A percentile compares a stretch with the other conserved stretches of the same genome.
Evolutionary conservation across 2,329 filamentous ascomycete species (phyloP).

Genomic region (Verticillium nubilum): DNA sequence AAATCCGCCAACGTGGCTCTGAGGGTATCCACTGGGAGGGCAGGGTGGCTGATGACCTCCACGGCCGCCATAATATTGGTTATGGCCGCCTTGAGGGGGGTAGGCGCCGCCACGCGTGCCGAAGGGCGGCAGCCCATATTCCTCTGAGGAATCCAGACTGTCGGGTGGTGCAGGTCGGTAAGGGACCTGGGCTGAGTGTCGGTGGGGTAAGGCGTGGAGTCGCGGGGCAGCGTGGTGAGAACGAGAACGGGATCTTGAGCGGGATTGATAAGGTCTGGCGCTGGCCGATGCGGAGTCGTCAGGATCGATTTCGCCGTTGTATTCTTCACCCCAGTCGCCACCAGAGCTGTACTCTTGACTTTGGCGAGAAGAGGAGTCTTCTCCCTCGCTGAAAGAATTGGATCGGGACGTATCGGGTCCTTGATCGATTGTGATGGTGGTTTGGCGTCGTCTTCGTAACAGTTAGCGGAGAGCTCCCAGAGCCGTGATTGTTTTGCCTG

Average conservation of each 20-base stretch:
- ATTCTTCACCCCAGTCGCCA: constrained; percentile 28
- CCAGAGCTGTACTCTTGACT: constrained; percentile 24
- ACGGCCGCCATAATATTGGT: constrained; percentile 23
- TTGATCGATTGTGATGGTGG: constrained; percentile 1
- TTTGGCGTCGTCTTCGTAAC: neutral
- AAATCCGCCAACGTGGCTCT: constrained; percentile 41
- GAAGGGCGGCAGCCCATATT: constrained; percentile 37
- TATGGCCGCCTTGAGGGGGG: constrained; percentile 28
- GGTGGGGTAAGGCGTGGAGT: constrained; percentile 8
- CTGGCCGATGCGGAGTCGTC: constrained; percentile 53
- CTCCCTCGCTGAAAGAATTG: constrained; percentile 32
- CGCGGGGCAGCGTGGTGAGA: constrained; percentile 20
- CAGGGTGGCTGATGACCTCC: constrained; percentile 16
- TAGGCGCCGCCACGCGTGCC: constrained; percentile 14
- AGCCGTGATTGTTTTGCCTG: neutral
- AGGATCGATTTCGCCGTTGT: constrained; percentile 46
- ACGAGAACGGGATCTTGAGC: constrained; percentile 10
- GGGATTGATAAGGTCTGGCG: constrained; percentile 20
- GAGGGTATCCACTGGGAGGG: constrained; percentile 30
- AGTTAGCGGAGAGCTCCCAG: neutral
- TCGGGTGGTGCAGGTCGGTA: constrained; percentile 47
- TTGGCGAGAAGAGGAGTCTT: constrained; percentile 28
- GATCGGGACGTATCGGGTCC: constrained; percentile 20
- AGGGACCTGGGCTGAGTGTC: constrained; percentile 12
- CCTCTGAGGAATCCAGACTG: constrained; percentile 60